Conservation (phyloP, 1,284 basidiomycete genomes). For the Ustilago crameri region DNA sequence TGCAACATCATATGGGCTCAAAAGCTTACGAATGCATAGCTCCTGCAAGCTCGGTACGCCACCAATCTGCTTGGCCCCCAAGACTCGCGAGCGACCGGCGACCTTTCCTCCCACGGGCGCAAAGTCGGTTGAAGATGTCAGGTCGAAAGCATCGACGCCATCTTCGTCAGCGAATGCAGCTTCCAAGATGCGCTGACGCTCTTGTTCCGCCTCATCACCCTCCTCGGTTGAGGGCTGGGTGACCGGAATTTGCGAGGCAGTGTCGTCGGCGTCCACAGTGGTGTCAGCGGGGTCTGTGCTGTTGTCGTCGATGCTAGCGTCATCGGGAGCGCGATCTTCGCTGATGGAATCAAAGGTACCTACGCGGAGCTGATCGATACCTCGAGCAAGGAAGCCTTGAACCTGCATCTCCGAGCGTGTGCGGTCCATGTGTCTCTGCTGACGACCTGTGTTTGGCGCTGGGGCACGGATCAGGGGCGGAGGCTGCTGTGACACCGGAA, state of each 20-base stretch:
- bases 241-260: slow-evolving; percentile 4
- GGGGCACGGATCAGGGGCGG: slow-evolving; percentile 37
- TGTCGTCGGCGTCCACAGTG: slow-evolving; percentile 14
- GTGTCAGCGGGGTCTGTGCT: slow-evolving; percentile 18
- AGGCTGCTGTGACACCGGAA: slow-evolving; percentile 23
- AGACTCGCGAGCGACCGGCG: slow-evolving; percentile 36
- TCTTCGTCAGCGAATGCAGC: slow-evolving; percentile 47
- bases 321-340: slow-evolving; percentile 16
- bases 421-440: slow-evolving; percentile 30
- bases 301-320: slow-evolving; percentile 12
- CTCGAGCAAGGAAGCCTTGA: slow-evolving; percentile 44
- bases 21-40: slow-evolving; percentile 58
- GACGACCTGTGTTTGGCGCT: slow-evolving; percentile 10
- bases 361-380: slow-evolving; percentile 33
- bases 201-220: slow-evolving; percentile 20
- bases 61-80: slow-evolving; percentile 30
- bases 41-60: slow-evolving; percentile 49
- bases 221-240: background rate
- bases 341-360: slow-evolving; percentile 27
- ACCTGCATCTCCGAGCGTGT: slow-evolving; percentile 46
- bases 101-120: slow-evolving; percentile 14
- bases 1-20: slow-evolving; percentile 44
- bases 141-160: slow-evolving; percentile 22
- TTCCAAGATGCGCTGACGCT: slow-evolving; percentile 47
- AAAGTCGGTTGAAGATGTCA: slow-evolving; percentile 25